phyloP scores from a whole-genome alignment of 768 basidiomycete species.

The Porpolomopsis calyptriformis region DNA sequence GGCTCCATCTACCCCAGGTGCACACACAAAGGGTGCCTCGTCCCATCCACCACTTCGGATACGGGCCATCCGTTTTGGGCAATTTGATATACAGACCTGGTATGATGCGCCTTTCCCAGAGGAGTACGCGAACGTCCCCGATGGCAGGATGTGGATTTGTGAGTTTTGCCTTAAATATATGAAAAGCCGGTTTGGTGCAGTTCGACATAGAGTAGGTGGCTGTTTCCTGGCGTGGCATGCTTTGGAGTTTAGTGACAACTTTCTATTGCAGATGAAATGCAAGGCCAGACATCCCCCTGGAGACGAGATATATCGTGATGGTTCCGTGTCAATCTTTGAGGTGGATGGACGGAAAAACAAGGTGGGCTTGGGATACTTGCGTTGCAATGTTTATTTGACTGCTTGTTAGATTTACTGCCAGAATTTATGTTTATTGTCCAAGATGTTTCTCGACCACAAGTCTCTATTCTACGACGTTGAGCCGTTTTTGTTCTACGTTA shows the following conservation, averaged over 20 bases:
- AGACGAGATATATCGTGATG: slow-evolving; percentile 95
- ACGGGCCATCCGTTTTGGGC: slow-evolving; percentile 81
- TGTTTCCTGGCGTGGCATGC: neutral
- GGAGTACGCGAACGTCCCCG: slow-evolving; percentile 86
- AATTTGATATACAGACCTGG: slow-evolving; percentile 94
- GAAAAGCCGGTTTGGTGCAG: slow-evolving; percentile 82
- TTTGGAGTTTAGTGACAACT: neutral
- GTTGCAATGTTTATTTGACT: slow-evolving; percentile 3
- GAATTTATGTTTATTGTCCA: slow-evolving; percentile 92
- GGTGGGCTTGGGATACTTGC: slow-evolving; percentile 27
- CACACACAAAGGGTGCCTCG: slow-evolving; percentile 18
- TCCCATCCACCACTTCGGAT: slow-evolving; percentile 49
- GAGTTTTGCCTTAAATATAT: slow-evolving; percentile 98
- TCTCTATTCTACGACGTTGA: slow-evolving; percentile 99
- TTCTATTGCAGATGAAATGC: slow-evolving; percentile 69
- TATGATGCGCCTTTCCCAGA: slow-evolving; percentile 98
- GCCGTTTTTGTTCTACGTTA: slow-evolving; percentile 97
- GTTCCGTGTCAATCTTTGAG: slow-evolving; percentile 82
- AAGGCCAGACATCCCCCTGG: slow-evolving; percentile 92
- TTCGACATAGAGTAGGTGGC: slow-evolving; percentile 71
- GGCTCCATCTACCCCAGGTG: slow-evolving; percentile 29
- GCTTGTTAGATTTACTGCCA: slow-evolving; percentile 85
- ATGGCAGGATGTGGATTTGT: slow-evolving; percentile 91
- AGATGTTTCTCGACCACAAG: slow-evolving; percentile 99
- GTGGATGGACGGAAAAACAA: slow-evolving; percentile 98